Conservation (phyloP, 257 asterid species). For the Cynanchum wilfordii region DNA sequence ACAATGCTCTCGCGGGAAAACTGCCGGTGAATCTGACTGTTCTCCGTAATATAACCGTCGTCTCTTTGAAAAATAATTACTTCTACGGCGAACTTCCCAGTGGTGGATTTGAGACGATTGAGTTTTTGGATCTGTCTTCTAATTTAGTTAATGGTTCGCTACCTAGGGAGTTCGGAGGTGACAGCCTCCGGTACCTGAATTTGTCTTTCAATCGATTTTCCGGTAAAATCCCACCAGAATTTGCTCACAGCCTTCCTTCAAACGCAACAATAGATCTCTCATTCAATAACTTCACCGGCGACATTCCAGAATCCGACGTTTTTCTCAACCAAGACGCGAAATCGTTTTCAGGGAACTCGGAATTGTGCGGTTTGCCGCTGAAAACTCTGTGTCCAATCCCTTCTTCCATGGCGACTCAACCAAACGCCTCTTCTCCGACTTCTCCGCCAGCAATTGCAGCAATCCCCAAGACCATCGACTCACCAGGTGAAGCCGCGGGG, state of each 20-base stretch:
- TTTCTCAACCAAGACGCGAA: slow-evolving; percentile 37
- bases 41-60: slow-evolving; percentile 40
- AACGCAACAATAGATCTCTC: slow-evolving; percentile 76
- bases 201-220: slow-evolving; percentile 65
- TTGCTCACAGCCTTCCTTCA: slow-evolving; percentile 36
- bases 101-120: slow-evolving; percentile 58
- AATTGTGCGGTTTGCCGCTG: slow-evolving; percentile 65
- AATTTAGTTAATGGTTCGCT: slow-evolving; percentile 70
- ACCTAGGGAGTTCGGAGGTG: slow-evolving; percentile 62
- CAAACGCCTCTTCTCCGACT: slow-evolving; percentile 40
- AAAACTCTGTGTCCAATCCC: slow-evolving; percentile 52
- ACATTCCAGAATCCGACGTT: slow-evolving; percentile 46
- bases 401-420: slow-evolving; percentile 39
- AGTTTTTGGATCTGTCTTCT: slow-evolving; percentile 73
- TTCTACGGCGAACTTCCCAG: slow-evolving; percentile 53
- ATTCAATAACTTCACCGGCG: slow-evolving; percentile 52
- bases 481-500: slow-evolving; percentile 24
- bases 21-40: slow-evolving; percentile 43
- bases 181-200: slow-evolving; percentile 41
- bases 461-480: slow-evolving; percentile 53
- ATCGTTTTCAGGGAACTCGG: slow-evolving; percentile 53
- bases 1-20: slow-evolving; percentile 65
- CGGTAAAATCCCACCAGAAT: slow-evolving; percentile 62
- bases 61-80: slow-evolving; percentile 69
- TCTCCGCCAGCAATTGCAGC: slow-evolving; percentile 97